Evolutionary conservation across 345 rosid species (phyloP), one percentile per base, ranked within the genome.

Genomic region (Lepidium didymum): DNA sequence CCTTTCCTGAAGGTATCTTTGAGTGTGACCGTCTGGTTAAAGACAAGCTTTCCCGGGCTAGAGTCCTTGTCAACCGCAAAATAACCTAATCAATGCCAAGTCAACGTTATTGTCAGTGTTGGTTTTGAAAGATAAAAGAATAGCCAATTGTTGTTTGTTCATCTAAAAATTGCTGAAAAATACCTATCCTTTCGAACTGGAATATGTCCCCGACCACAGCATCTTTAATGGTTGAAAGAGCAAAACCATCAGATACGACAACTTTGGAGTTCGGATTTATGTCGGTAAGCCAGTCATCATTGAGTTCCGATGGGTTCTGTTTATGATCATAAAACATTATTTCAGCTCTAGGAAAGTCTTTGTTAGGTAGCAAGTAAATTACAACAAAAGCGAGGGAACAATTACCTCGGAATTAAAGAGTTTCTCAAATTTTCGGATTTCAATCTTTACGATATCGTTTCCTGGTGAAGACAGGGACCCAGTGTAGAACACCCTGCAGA

Each of bases 151-250:
- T 35, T 41, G 0, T 3, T 35, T 41, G 0, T 4, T 38, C 18
- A 40, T 12, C 10, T 10, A 5, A 18, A 57, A 18, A 57, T 37
- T 16, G 50, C 31, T 19, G 15, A 7, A 6, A 41, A 8, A 25
- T 85, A 93, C 96, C 92, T 31, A 90, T 92, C 65, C 94, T 81
- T 70, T 93, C 96, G 35, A 93, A 93, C 77, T 93, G 96, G 77
- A 93, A 90, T 47, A 72, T 78, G 56, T 87, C 89, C 56, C 87
- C 88, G 10, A 80, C 70, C 51, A 78, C 78, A 62, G 96, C 89
- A 71, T 74, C 69, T 68, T 56, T 42, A 61, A 93, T 83, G 44
- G 80, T 64, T 45, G 96, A 74, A n/a, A 81, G 87, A 51, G 88
- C 91, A 73, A 66, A 86, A 8, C 88, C 89, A 72, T 66, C 55